These are phyloP conservation scores for Dianthus caryophyllus DNA, from an alignment of 148 eudicot species.

Conservation along the genomic window DNA sequence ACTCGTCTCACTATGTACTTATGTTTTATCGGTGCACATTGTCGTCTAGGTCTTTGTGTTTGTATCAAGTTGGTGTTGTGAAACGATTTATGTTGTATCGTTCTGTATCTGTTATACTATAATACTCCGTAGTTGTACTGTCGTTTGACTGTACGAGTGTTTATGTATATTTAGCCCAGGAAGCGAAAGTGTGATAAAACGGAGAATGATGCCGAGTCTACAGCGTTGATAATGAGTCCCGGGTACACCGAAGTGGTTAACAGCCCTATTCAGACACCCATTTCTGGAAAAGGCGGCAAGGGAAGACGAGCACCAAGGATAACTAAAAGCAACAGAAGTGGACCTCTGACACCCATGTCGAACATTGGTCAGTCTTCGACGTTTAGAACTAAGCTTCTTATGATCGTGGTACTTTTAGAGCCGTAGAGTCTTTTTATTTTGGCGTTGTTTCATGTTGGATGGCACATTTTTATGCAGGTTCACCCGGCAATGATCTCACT, in stretches of 20 bases:
- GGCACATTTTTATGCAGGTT: constrained; percentile 49
- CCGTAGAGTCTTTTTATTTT: background rate
- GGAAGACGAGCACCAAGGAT: constrained; percentile 54
- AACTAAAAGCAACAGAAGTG: constrained; percentile 46
- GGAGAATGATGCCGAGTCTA: constrained; percentile 45
- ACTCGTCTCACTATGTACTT: background rate
- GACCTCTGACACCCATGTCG: constrained; percentile 54
- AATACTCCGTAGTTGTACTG: constrained; percentile 3
- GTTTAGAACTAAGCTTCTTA: background rate
- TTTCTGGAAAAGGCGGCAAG: constrained; percentile 61
- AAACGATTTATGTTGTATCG: background rate
- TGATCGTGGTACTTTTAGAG: background rate
- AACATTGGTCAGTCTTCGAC: constrained; percentile 49
- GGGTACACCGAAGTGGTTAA: constrained; percentile 43
- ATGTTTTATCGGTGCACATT: background rate
- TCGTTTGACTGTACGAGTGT: constrained; percentile 10
- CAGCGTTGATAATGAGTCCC: constrained; percentile 37
- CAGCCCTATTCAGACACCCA: constrained; percentile 64
- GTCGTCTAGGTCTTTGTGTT: background rate
- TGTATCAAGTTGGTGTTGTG: background rate
- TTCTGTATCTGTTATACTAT: background rate
- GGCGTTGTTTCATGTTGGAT: background rate
- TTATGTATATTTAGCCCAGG: constrained; percentile 42
- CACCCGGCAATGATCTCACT: constrained; percentile 75
- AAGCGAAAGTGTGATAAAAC: constrained; percentile 62